Evolutionary conservation across 768 basidiomycete genomes (phyloP).

Genomic region (Agrocybe pediades): DNA sequence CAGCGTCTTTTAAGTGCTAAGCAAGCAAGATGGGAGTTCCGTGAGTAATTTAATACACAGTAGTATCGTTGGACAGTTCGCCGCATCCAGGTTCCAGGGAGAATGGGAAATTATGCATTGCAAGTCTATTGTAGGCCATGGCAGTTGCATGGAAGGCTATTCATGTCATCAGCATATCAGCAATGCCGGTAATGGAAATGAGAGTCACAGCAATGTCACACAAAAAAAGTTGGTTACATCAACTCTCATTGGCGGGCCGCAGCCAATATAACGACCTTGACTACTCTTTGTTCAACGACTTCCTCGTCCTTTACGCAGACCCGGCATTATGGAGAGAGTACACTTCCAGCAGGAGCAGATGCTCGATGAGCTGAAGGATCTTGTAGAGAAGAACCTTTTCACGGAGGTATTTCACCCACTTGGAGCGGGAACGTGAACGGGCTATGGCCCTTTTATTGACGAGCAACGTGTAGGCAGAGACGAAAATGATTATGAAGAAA

Average conservation of each 20-base stretch:
- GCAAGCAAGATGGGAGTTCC: too few relatives aligned
- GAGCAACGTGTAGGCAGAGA: conserved; percentile 57
- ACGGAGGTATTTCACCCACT: conserved; percentile 55
- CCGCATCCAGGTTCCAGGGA: too few relatives aligned
- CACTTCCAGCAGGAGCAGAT: conserved; percentile 95
- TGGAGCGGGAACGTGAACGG: not conserved
- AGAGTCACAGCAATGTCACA: not conserved
- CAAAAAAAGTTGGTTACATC: not conserved
- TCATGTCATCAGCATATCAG: too few relatives aligned
- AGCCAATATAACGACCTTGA: not conserved
- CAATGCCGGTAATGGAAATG: too few relatives aligned
- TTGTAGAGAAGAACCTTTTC: conserved; percentile 84
- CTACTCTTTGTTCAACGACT: not conserved
- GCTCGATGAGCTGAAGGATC: conserved; percentile 94
- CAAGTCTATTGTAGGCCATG: too few relatives aligned
- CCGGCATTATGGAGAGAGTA: conserved; percentile 79
- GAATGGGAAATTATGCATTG: too few relatives aligned
- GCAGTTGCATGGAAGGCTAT: too few relatives aligned
- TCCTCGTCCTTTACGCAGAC: not conserved
- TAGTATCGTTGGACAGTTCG: too few relatives aligned
- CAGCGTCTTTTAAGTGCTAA: too few relatives aligned
- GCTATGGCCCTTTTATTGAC: conserved; percentile 6
- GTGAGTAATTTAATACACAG: too few relatives aligned
- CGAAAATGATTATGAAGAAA: conserved; percentile 82
- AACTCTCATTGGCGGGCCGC: not conserved